These are phyloP conservation scores for Cytospora piceicola DNA, from an alignment of 2,329 filamentous ascomycete species.

Conservation along the genomic window DNA sequence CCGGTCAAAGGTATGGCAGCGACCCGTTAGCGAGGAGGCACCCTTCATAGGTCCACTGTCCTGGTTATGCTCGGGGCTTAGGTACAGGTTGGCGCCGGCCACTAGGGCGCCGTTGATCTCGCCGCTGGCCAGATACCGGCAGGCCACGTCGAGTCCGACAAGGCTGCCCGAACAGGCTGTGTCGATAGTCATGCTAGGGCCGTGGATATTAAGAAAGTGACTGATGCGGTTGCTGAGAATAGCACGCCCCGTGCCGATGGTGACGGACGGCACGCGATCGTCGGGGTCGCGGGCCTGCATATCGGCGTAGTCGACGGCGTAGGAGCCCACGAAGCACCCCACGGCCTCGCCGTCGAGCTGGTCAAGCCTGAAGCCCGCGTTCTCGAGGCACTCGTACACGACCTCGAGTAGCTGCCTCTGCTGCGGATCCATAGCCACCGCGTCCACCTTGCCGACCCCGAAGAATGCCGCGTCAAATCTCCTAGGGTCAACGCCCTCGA, in stretches of 20 bases:
- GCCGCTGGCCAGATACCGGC: constrained; percentile 45
- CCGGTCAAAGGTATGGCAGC: constrained; percentile 42
- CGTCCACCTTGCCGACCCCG: constrained; percentile 31
- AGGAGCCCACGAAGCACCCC: constrained; percentile 24
- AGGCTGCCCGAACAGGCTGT: constrained; percentile 55
- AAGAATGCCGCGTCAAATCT: constrained; percentile 43
- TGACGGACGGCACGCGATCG: constrained; percentile 34
- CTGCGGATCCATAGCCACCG: constrained; percentile 33
- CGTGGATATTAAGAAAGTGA: constrained; percentile 51
- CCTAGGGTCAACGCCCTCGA: constrained; percentile 41
- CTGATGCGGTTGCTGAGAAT: constrained; percentile 51
- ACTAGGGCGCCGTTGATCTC: constrained; percentile 49
- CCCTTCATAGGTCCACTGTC: constrained; percentile 17
- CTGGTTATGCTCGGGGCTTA: constrained; percentile 45
- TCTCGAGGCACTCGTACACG: constrained; percentile 33
- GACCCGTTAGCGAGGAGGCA: constrained; percentile 33
- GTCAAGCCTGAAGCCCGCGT: constrained; percentile 33
- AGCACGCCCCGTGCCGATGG: constrained; percentile 43
- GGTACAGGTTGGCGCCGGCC: constrained; percentile 47
- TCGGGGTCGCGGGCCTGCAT: constrained; percentile 39
- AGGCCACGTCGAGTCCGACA: constrained; percentile 49
- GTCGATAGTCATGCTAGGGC: constrained; percentile 53
- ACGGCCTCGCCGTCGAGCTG: constrained; percentile 19
- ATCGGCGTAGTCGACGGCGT: constrained; percentile 41
- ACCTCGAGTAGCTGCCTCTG: constrained; percentile 34